Base-by-base conservation (phyloP, 2,329 filamentous ascomycete species). In the Aspergillus candidus region DNA sequence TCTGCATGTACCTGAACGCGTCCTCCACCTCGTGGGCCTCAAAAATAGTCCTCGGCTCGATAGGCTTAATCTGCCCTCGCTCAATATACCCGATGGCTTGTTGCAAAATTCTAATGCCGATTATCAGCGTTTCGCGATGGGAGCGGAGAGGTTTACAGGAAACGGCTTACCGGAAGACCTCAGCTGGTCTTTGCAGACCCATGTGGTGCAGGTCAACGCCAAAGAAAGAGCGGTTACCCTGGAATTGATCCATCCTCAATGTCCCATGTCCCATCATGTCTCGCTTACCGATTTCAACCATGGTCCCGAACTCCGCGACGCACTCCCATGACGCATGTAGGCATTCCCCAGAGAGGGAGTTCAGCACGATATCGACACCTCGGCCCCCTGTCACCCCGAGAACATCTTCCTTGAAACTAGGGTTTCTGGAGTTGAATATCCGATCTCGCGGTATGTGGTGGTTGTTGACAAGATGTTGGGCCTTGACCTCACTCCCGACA, bases 351-450 rank as follows among this genome's bases (percentile, higher is more conserved):
- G 49, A 38, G 1, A 58, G 46, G 1, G 48, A 53, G 41, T 58
- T 59, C 11, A 60, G 40, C 3, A 66, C 53, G 1, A 65, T 34
- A 46, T 69, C 66, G 14, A 68, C 62, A 3, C 66, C 66, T 2
- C 43, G 32, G 4, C 58, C 58, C 10, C 53, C 43, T 1, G 65
- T 68, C 2, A 38, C 43, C 1, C 35, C 8, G 43, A 56, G 46
- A 8, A 67, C 34, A 4, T 47, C 52, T 0, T 40, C 13, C 1
- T 36, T 35, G 39, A 69, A 69, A 3, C 40, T 35, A 4, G 32
- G 10, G 38, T 53, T 43, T 0, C 57, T 52, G 1, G 54, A 61
- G 11, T 44, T 45, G 49, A 70, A 68, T 32, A 72, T 68, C 4
- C 51, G 57, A 1, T 57, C 42, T 11, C 27, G 2, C 51, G 54